These are phyloP conservation scores for Chlorophyllum brunneum DNA, from an alignment of 768 basidiomycete species.

Conservation along the genomic window DNA sequence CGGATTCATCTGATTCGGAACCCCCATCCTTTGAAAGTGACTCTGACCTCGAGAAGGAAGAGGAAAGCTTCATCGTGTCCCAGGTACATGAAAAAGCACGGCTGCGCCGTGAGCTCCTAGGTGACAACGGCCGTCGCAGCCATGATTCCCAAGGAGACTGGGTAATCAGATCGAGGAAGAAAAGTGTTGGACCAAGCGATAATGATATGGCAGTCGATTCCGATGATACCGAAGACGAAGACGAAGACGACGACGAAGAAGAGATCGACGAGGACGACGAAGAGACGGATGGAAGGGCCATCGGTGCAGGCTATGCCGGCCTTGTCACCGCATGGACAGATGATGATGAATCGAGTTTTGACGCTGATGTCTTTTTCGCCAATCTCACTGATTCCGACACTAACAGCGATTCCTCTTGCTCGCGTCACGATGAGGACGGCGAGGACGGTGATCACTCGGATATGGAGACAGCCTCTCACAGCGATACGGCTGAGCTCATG, in stretches of 20 bases:
- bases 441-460: constrained; percentile 43
- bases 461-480: constrained; percentile 27
- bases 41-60: constrained; percentile 56
- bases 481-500: constrained; percentile 25
- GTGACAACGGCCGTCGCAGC: constrained; percentile 39
- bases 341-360: constrained; percentile 74
- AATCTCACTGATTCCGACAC: constrained; percentile 40
- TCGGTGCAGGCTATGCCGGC: constrained; percentile 45
- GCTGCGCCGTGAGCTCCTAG: constrained; percentile 56
- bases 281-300: constrained; percentile 21
- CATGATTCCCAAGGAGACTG: constrained; percentile 39
- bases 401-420: constrained; percentile 13
- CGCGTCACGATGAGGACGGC: constrained; percentile 20
- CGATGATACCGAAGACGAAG: constrained; percentile 58
- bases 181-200: constrained; percentile 62
- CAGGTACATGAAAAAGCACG: constrained; percentile 49
- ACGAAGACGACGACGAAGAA: constrained; percentile 42
- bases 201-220: constrained; percentile 62
- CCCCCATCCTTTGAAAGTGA: constrained; percentile 49
- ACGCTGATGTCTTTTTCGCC: constrained; percentile 82
- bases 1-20: constrained; percentile 42
- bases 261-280: constrained; percentile 44
- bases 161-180: constrained; percentile 68
- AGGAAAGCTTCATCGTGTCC: constrained; percentile 54
- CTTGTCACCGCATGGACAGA: constrained; percentile 77